phyloP scores from a whole-genome alignment of 2,329 filamentous ascomycete genomes.

The Neonectria ditissima region DNA sequence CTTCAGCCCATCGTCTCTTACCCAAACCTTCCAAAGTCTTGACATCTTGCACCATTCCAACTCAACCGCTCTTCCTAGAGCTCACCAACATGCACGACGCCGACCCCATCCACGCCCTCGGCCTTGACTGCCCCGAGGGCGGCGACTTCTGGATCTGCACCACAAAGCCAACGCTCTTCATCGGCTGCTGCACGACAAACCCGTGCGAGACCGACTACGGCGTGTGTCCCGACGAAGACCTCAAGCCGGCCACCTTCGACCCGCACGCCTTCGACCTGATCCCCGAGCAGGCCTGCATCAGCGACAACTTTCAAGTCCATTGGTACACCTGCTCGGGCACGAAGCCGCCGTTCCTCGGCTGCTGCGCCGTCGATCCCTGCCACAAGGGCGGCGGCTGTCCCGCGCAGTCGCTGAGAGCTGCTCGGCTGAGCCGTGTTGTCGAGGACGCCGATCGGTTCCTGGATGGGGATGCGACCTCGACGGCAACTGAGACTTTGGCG shows the following conservation, averaged over 20 bases:
- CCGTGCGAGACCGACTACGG: constrained; percentile 46
- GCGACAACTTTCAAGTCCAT: constrained; percentile 24
- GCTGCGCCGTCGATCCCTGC: constrained; percentile 48
- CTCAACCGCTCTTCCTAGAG: not conserved
- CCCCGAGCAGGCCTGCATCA: constrained; percentile 48
- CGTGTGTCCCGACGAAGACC: constrained; percentile 31
- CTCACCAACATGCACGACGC: constrained; percentile 22
- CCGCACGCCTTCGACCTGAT: constrained; percentile 42
- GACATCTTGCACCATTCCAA: not conserved
- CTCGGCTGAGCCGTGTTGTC: constrained; percentile 29
- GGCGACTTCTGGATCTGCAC: constrained; percentile 54
- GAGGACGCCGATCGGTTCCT: constrained; percentile 9
- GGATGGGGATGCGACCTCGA: not conserved
- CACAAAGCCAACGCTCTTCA: constrained; percentile 47
- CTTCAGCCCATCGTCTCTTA: not conserved
- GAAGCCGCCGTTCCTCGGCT: constrained; percentile 53
- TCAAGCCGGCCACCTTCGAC: constrained; percentile 47
- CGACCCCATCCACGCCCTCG: constrained; percentile 35
- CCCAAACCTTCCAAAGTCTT: not conserved
- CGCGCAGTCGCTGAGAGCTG: constrained; percentile 27
- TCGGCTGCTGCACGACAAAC: constrained; percentile 55
- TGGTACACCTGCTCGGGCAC: constrained; percentile 52
- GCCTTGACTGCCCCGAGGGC: constrained; percentile 47
- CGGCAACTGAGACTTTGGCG: not conserved
- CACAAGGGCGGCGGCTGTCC: constrained; percentile 24